Percentiles rank a stretch among this genome's conserved stretches.
Conservation (phyloP, 177 flowering plant genomes). For the Vitis hybrid region DNA sequence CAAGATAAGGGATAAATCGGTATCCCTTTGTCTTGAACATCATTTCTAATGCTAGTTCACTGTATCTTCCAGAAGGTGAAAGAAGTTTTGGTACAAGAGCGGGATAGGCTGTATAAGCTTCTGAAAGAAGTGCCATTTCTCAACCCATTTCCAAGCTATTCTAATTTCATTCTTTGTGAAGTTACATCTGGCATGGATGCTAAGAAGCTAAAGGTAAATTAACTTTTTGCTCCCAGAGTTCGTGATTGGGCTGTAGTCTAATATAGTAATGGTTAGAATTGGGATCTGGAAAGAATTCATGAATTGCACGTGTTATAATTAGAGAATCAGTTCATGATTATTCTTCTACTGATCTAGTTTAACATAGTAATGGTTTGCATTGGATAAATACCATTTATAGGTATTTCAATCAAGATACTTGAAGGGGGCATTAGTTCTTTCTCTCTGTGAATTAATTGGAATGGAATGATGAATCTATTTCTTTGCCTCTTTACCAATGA, state of each 20-base stretch:
- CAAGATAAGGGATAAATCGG: not conserved
- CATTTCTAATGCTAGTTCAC: slow-evolving; percentile 5
- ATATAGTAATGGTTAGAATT: not conserved
- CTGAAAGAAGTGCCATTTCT: slow-evolving; percentile 76
- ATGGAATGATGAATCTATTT: too few relatives aligned
- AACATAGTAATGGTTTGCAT: too few relatives aligned
- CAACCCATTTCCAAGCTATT: slow-evolving; percentile 84
- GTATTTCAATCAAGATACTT: too few relatives aligned
- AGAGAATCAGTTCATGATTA: too few relatives aligned
- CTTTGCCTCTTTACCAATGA: too few relatives aligned
- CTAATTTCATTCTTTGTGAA: slow-evolving; percentile 95
- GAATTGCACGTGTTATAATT: not conserved
- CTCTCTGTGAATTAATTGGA: too few relatives aligned
- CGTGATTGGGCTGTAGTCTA: not conserved
- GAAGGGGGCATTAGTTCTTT: too few relatives aligned
- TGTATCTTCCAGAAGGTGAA: slow-evolving; percentile 63
- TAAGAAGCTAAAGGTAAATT: slow-evolving; percentile 85
- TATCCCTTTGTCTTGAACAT: not conserved
- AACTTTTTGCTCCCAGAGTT: not conserved
- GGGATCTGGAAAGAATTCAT: not conserved
- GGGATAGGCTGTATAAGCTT: slow-evolving; percentile 72
- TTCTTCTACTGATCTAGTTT: too few relatives aligned
- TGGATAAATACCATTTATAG: too few relatives aligned
- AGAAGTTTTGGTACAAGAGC: slow-evolving; percentile 75
- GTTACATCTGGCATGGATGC: slow-evolving; percentile 84